Percentiles rank a stretch among this genome's conserved stretches.
Conservation (phyloP, 257 asterid genomes). For the Solanum bukasovii region DNA sequence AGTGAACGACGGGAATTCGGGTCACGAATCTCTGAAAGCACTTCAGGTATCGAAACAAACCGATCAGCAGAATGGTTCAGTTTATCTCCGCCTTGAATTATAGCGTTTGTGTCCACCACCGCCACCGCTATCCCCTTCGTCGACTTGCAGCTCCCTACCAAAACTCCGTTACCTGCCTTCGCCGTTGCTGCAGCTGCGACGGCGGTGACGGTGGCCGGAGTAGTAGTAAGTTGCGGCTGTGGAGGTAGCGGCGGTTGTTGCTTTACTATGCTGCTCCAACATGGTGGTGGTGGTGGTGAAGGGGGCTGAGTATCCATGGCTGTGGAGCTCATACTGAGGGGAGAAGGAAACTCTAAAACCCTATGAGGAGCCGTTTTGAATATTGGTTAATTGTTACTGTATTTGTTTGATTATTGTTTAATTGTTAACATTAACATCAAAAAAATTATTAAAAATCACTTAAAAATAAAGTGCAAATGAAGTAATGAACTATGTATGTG, state of each 20-base stretch:
- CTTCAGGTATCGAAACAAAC: constrained; percentile 75
- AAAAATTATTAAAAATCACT: too few relatives aligned
- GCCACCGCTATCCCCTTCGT: constrained; percentile 79
- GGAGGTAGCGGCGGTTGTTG: constrained; percentile 17
- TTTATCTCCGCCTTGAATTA: constrained; percentile 67
- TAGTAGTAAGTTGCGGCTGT: background rate
- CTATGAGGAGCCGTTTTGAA: too few relatives aligned
- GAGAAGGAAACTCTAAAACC: too few relatives aligned
- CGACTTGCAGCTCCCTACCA: constrained; percentile 77
- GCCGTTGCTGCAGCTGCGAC: background rate
- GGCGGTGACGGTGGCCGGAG: background rate
- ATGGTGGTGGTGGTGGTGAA: background rate
- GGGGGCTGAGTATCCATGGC: too few relatives aligned
- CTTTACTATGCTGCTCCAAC: constrained; percentile 64
- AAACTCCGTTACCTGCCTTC: constrained; percentile 6
- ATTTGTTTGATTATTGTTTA: too few relatives aligned
- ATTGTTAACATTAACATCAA: too few relatives aligned
- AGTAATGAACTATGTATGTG: too few relatives aligned
- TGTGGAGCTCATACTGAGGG: too few relatives aligned
- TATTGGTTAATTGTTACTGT: too few relatives aligned
- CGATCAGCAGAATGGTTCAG: constrained; percentile 61
- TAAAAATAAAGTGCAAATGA: too few relatives aligned
- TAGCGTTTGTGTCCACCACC: constrained; percentile 88
- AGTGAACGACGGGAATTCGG: constrained; percentile 80
- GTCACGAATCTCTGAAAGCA: constrained; percentile 72